Evolutionary conservation across 495 filamentous ascomycete species (phyloP), one percentile per base, ranked within the genome.

Genomic region (Aspergillus heteromorphus): DNA sequence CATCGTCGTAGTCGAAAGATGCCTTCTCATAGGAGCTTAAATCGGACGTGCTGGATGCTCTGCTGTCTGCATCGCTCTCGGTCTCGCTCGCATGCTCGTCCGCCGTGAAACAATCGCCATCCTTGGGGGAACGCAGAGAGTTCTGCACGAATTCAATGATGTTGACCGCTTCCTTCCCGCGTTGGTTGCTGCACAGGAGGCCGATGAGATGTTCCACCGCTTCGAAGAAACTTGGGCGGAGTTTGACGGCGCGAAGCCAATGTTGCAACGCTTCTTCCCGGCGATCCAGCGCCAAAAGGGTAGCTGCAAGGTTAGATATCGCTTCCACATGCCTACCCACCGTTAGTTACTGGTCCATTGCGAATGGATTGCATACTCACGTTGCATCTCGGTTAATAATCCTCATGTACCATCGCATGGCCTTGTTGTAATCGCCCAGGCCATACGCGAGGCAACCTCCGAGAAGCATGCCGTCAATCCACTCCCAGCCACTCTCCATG

Each of bases 131-230:
- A 56, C 83, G 83, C 19, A 96, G 75, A 4, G 86, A 83, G 2
- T 73, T 78, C 63, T 98, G 89, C n/a, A 97, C 87, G 62, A 85
- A 91, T 52, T 89, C 86, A 57, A 98, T 97, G 43, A 95, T 84
- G 45, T 87, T 82, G 45, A 98, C 86, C 13, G 92, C 93, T 63
- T 97, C 91, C 61, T 81, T 85, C 25, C 84, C 88, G 54, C 92
- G 81, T 49, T 93, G 85, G 45, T 83, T 87, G 51, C 83, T 86
- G 67, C 90, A 96, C 19, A 97, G 68, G 27, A 99, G 74, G 6
- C 91, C 90, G 25, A 97, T 87, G 2, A 99, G 79, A 76, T 97
- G 93, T 66, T 99, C 93, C 14, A 95, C 91, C 13, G 93, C 95
- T 74, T 99, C 93, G 57, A 99, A 88, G 71, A 93, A 96, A 67